Percentiles rank a stretch among this genome's conserved stretches.
phyloP scores from a whole-genome alignment of 2,329 filamentous ascomycete species.

The Leptographium radiaticola region DNA sequence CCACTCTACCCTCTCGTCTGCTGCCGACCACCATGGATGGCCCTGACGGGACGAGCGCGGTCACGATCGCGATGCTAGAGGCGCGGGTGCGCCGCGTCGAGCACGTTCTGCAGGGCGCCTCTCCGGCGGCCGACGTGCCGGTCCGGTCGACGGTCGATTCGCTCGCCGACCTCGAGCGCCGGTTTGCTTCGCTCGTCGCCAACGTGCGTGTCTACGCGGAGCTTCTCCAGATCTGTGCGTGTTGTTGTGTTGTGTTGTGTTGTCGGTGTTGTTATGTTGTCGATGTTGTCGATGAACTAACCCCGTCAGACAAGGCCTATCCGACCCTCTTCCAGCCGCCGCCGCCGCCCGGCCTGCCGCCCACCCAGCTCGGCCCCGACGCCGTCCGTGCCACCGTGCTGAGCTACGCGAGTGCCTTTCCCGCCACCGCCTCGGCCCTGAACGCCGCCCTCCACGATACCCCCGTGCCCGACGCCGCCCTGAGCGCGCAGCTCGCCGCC shows the following conservation, averaged over 20 bases:
- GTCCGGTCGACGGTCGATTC: conserved; percentile 28
- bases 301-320: conserved; percentile 35
- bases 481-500: conserved; percentile 42
- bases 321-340: conserved; percentile 42
- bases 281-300: too few species aligned
- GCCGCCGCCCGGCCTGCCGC: conserved; percentile 28
- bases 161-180: conserved; percentile 38
- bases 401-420: conserved; percentile 41
- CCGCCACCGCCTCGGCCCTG: conserved; percentile 41
- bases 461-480: conserved; percentile 40
- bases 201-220: conserved; percentile 44
- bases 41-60: conserved; percentile 38
- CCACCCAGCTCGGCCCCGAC: conserved; percentile 36
- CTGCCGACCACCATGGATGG: conserved; percentile 14
- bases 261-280: too few species aligned
- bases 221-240: conserved; percentile 46
- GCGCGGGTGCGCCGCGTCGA: conserved; percentile 46
- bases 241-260: neutral
- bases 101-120: conserved; percentile 40
- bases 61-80: conserved; percentile 44
- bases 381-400: conserved; percentile 43
- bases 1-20: too few species aligned
- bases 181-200: conserved; percentile 36
- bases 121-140: conserved; percentile 19
- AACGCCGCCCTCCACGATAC: conserved; percentile 40